Evolutionary conservation across 139 green algal species (phyloP), one percentile per base, ranked within the genome.

Genomic region (Ulvella scutata): DNA sequence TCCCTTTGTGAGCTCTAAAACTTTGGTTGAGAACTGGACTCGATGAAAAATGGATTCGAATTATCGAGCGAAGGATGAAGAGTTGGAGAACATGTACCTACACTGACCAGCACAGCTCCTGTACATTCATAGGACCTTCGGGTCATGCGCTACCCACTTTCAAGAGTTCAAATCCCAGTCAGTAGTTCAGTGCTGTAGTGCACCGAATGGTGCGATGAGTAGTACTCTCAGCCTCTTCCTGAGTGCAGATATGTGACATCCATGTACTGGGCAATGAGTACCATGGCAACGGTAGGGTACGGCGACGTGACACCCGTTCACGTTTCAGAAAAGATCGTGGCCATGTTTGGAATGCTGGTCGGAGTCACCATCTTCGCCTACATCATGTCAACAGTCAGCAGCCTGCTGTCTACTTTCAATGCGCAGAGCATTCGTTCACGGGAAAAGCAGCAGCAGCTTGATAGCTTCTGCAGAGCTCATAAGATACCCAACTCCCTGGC

Each of bases 201-300:
- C n/a, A n/a, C n/a, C n/a, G n/a, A n/a, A n/a, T n/a, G n/a, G n/a
- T n/a, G n/a, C n/a, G n/a, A n/a, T n/a, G n/a, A n/a, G n/a, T n/a
- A n/a, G n/a, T n/a, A n/a, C n/a, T n/a, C n/a, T n/a, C n/a, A n/a
- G n/a, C n/a, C n/a, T n/a, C n/a, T 59, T 17, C 17, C 13, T 59
- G 13, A 17, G 51, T 67, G 51, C 75, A 80, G 72, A 37, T 84
- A 84, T 74, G 76, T 82, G 3, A 44, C 62, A 21, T 35, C 80
- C n/a, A 29, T 84, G 77, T 84, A 84, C 39, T 84, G 77, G 72
- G 61, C 77, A 2, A 79, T 84, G 74, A 78, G 73, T 51, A 84
- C 80, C 40, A 75, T 84, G 44, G 62, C 76, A 2, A 84, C 80
- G 4, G 77, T 84, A 0, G 80, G 80, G 9, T 84, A 82, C 77